These are phyloP conservation scores for Porphyrellus cyaneotinctus DNA, from an alignment of 768 basidiomycete genomes.

Conservation along the genomic window DNA sequence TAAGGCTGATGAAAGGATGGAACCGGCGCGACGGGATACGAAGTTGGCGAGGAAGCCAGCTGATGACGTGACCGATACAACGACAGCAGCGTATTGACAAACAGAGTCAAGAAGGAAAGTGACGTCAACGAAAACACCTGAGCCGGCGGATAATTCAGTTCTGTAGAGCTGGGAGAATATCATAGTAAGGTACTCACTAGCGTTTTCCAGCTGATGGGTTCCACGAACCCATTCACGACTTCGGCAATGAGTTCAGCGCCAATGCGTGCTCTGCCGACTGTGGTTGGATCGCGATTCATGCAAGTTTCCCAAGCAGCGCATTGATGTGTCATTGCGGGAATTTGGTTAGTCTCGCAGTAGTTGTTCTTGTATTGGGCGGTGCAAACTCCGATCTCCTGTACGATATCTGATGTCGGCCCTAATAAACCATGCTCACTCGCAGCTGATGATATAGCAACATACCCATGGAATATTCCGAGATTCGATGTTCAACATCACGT, in stretches of 20 bases:
- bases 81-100: slow-evolving; percentile 76
- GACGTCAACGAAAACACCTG: slow-evolving; percentile 75
- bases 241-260: slow-evolving; percentile 95
- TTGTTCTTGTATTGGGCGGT: slow-evolving; percentile 77
- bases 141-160: slow-evolving; percentile 15
- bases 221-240: slow-evolving; percentile 94
- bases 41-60: slow-evolving; percentile 36
- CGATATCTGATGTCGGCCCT: slow-evolving; percentile 55
- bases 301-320: slow-evolving; percentile 91
- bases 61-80: slow-evolving; percentile 69
- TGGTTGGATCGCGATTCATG: slow-evolving; percentile 91
- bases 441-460: slow-evolving; percentile 15
- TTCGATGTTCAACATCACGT: slow-evolving; percentile 82
- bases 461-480: slow-evolving; percentile 89
- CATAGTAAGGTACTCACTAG: slow-evolving; percentile 51
- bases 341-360: slow-evolving; percentile 65
- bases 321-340: slow-evolving; percentile 85
- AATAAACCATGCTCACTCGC: slow-evolving; percentile 19
- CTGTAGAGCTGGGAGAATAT: slow-evolving; percentile 11
- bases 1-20: slow-evolving; percentile 47
- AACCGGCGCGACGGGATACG: slow-evolving; percentile 39
- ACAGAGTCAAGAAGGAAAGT: slow-evolving; percentile 69
- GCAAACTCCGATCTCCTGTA: slow-evolving; percentile 90
- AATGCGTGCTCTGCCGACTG: slow-evolving; percentile 84
- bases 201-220: slow-evolving; percentile 97